Conservation (phyloP, 176 grass and related monocot genomes). For the Poa pratensis region DNA sequence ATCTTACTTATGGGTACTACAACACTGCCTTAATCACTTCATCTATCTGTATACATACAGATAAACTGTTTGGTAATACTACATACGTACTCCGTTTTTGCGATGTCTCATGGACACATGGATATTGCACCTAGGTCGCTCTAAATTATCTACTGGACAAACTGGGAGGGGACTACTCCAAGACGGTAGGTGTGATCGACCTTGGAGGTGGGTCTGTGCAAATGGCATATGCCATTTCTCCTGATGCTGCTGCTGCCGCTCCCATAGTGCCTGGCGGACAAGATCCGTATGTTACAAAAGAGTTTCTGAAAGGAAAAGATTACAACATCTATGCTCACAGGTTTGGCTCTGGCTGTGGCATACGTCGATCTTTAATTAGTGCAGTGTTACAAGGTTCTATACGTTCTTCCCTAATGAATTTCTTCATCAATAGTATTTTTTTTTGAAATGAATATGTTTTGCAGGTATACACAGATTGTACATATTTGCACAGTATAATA, state of each 20-base stretch:
- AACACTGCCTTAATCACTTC: not conserved
- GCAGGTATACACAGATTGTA: no score
- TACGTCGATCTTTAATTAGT: not conserved
- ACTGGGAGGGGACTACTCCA: not conserved
- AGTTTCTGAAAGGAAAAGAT: not conserved
- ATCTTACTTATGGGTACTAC: slow-evolving; percentile 50
- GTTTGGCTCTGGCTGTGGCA: not conserved
- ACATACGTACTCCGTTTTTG: not conserved
- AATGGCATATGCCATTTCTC: not conserved
- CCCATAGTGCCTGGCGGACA: not conserved
- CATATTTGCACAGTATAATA: no score
- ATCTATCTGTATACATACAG: no score
- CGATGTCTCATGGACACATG: not conserved
- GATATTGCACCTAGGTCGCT: not conserved
- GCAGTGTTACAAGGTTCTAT: no score
- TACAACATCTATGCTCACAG: not conserved
- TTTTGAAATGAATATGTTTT: no score
- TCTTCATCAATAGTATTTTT: no score
- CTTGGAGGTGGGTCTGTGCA: slow-evolving; percentile 4
- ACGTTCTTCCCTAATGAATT: no score
- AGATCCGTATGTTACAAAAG: not conserved
- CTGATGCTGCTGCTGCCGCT: not conserved
- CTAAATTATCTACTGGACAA: not conserved
- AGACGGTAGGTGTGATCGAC: not conserved
- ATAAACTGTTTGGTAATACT: not conserved